Conservation (phyloP, 441 rosid species). For the Bocquillonia castaneifolia region DNA sequence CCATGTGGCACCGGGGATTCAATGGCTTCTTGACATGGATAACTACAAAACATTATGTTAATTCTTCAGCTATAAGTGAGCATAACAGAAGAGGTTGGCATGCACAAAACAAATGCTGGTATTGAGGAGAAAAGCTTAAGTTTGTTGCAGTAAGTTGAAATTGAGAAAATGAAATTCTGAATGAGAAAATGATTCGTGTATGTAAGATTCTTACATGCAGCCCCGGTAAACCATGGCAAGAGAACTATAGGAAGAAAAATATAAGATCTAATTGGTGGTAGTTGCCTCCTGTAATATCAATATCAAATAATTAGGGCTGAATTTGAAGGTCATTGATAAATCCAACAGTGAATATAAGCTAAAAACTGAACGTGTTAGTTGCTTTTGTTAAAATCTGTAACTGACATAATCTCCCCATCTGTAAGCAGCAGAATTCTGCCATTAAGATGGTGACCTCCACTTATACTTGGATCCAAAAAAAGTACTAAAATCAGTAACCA, state of each 20-base stretch:
- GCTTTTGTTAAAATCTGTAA: not conserved
- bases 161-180: constrained; percentile 1
- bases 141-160: constrained; percentile 7
- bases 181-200: constrained; percentile 12
- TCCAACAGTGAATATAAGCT: not conserved
- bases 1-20: constrained; percentile 57
- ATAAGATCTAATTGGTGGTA: constrained; percentile 73
- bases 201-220: constrained; percentile 50
- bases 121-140: not conserved
- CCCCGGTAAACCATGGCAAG: constrained; percentile 69
- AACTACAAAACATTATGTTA: constrained; percentile 38
- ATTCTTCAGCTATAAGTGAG: constrained; percentile 25
- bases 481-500: not conserved
- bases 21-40: constrained; percentile 58
- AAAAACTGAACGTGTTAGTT: not conserved
- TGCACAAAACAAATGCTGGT: not conserved
- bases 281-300: constrained; percentile 60
- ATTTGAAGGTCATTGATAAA: not conserved
- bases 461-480: not conserved
- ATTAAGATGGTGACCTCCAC: constrained; percentile 1
- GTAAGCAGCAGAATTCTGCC: not conserved
- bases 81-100: constrained; percentile 4
- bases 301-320: constrained; percentile 17
- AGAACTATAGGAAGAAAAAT: constrained; percentile 62
- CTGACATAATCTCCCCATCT: too few species aligned